Percentiles rank a stretch among this genome's conserved stretches.
Evolutionary conservation across 345 rosid genomes (phyloP).

Genomic region (Erodium maritimum): DNA sequence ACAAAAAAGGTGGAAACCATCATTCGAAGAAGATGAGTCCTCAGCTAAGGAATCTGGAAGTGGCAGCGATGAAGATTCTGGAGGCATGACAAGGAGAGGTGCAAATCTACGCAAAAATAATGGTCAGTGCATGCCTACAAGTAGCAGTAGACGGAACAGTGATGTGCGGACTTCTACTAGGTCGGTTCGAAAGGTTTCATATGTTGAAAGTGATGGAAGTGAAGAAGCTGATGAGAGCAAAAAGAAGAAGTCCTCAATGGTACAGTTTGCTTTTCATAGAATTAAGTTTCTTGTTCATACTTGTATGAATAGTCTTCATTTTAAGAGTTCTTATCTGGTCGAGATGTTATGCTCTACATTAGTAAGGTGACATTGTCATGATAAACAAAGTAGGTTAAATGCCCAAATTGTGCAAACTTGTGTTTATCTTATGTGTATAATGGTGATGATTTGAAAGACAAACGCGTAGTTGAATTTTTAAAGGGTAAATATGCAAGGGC

Average conservation of each 20-base stretch:
- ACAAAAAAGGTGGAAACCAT: constrained; percentile 48
- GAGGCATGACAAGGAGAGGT: constrained; percentile 50
- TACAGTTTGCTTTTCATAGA: constrained; percentile 12
- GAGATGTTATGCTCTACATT: background rate
- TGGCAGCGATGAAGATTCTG: constrained; percentile 50
- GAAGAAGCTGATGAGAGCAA: constrained; percentile 83
- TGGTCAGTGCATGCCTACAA: constrained; percentile 30
- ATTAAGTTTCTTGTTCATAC: background rate
- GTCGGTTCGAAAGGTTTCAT: constrained; percentile 90
- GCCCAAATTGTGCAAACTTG: background rate
- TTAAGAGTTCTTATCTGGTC: background rate
- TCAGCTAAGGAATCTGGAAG: constrained; percentile 63
- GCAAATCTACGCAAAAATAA: constrained; percentile 46
- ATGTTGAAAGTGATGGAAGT: constrained; percentile 98
- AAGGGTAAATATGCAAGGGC: too few relatives aligned
- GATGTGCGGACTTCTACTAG: constrained; percentile 88
- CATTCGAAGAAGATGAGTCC: constrained; percentile 56
- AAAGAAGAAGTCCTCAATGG: constrained; percentile 70
- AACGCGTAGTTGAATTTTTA: too few relatives aligned
- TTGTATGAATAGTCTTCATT: background rate
- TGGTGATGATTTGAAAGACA: background rate
- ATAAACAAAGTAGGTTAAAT: background rate
- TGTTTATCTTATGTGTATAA: background rate
- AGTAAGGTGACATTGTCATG: background rate
- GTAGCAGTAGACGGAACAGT: constrained; percentile 33